A percentile compares a stretch with the other conserved stretches of the same genome.
These are phyloP conservation scores for Agaricales sp. DNA, from an alignment of 1,284 basidiomycete genomes.

Conservation along the genomic window DNA sequence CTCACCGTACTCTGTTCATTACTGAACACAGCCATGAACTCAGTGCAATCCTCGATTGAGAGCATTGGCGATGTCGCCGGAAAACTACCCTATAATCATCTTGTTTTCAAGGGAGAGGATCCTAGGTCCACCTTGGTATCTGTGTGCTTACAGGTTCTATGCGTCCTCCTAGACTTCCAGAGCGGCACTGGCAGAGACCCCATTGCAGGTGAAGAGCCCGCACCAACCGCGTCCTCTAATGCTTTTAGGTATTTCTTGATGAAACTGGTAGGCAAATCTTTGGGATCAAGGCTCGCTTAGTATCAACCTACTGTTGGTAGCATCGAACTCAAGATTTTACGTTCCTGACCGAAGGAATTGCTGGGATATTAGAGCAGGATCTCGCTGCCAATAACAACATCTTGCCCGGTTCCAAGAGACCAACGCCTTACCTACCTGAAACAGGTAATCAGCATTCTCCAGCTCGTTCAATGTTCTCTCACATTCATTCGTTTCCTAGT, in stretches of 20 bases:
- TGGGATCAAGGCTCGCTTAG: not conserved
- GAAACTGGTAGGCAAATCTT: constrained; percentile 53
- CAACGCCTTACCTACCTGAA: constrained; percentile 74
- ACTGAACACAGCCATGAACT: constrained; percentile 81
- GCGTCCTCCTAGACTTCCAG: constrained; percentile 76
- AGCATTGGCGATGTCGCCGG: constrained; percentile 55
- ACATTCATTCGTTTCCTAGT: constrained; percentile 31
- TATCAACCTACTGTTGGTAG: constrained; percentile 27
- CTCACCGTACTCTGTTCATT: constrained; percentile 85
- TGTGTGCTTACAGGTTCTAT: constrained; percentile 65
- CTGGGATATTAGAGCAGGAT: constrained; percentile 64
- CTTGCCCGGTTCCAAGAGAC: constrained; percentile 74
- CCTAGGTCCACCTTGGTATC: constrained; percentile 59
- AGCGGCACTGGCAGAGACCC: constrained; percentile 58
- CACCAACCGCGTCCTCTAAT: constrained; percentile 67
- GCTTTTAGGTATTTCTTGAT: constrained; percentile 85
- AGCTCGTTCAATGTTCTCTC: constrained; percentile 3
- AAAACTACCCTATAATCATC: constrained; percentile 78
- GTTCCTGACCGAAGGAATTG: constrained; percentile 70
- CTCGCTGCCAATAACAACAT: constrained; percentile 65
- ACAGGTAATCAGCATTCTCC: constrained; percentile 42
- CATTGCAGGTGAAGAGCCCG: constrained; percentile 24
- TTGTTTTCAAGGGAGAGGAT: constrained; percentile 84
- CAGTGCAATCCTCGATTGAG: constrained; percentile 32
- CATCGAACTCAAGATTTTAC: constrained; percentile 83